A percentile compares a stretch with the other conserved stretches of the same genome.
phyloP scores from a whole-genome alignment of 164 flowering plant genomes.

The Kingdonia uniflora region DNA sequence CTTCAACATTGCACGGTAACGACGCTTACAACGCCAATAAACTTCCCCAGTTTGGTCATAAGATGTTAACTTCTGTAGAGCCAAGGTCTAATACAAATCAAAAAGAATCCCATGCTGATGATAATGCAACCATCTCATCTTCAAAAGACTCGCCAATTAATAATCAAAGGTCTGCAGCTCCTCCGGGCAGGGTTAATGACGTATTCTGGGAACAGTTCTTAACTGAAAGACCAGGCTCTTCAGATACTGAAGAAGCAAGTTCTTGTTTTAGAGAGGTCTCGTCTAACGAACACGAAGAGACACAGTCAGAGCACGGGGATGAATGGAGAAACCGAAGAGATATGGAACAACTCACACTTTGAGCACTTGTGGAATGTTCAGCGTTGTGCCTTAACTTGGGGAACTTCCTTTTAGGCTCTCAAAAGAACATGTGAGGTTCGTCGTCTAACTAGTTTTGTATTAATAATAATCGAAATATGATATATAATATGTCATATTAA shows the following conservation, averaged over 20 bases:
- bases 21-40: constrained; percentile 16
- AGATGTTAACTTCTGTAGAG: constrained; percentile 23
- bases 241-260: constrained; percentile 83
- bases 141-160: constrained; percentile 24
- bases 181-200: constrained; percentile 65
- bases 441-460: neutral
- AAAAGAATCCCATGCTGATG: constrained; percentile 28
- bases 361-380: constrained; percentile 11
- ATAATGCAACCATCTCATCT: constrained; percentile 20
- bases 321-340: constrained; percentile 30
- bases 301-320: constrained; percentile 30
- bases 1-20: constrained; percentile 45
- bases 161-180: constrained; percentile 28
- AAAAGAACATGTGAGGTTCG: neutral
- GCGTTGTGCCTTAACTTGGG: neutral
- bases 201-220: constrained; percentile 92
- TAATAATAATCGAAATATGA: neutral
- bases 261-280: constrained; percentile 35
- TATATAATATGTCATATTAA: neutral
- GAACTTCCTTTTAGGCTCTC: neutral
- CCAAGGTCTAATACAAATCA: constrained; percentile 17
- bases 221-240: constrained; percentile 85
- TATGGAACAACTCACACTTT: constrained; percentile 55
- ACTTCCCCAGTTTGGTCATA: constrained; percentile 21
- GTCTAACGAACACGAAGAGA: constrained; percentile 49